Evolutionary conservation across 75 land plant species (phyloP).

Genomic region (Cryptomeria japonica): DNA sequence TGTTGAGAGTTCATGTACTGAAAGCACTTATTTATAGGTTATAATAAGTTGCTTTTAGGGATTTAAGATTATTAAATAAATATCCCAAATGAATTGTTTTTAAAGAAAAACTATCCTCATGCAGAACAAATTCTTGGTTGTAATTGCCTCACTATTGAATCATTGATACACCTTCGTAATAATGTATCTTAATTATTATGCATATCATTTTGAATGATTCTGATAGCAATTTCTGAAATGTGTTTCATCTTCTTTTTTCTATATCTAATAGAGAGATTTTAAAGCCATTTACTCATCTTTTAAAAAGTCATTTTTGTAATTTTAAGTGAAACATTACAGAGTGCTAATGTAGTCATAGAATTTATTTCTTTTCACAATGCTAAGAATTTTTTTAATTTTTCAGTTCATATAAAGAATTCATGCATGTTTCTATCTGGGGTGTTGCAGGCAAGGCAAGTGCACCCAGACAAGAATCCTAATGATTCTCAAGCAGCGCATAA

Average conservation of each 20-base stretch:
- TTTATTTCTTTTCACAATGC: background rate
- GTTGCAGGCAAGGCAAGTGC: constrained; percentile 64
- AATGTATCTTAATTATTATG: background rate
- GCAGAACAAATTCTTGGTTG: background rate
- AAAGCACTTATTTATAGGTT: too few relatives aligned
- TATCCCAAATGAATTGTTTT: too few relatives aligned
- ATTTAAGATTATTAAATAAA: too few relatives aligned
- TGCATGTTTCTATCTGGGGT: background rate
- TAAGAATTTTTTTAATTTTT: background rate
- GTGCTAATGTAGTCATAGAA: background rate
- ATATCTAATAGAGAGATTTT: background rate
- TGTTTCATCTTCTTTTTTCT: background rate
- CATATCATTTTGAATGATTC: background rate
- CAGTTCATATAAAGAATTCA: background rate
- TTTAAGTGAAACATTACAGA: background rate
- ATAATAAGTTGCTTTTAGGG: too few relatives aligned
- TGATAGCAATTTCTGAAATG: background rate
- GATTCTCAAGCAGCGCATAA: constrained; percentile 70
- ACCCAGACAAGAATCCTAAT: constrained; percentile 77
- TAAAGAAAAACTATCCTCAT: too few relatives aligned
- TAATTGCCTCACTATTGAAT: background rate
- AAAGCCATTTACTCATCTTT: background rate
- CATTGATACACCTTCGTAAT: background rate
- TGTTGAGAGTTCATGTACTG: too few relatives aligned
- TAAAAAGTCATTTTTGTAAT: background rate